These are phyloP conservation scores for Fusarium subtropicale DNA, from an alignment of 2,329 filamentous ascomycete genomes.

Conservation along the genomic window DNA sequence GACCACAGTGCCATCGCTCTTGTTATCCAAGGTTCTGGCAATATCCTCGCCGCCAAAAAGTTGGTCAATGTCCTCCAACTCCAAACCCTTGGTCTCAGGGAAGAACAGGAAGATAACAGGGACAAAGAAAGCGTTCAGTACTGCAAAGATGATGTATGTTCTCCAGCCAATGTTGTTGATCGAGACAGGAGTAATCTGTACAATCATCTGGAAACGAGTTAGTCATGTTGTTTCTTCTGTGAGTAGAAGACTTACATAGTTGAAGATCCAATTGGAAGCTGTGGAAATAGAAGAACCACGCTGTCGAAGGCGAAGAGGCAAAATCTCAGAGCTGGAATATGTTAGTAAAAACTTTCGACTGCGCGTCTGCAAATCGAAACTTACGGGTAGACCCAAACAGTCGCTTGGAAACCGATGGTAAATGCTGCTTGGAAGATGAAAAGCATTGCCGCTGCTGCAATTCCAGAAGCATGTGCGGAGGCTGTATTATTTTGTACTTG, in stretches of 20 bases:
- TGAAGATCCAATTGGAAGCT: slow-evolving; percentile 52
- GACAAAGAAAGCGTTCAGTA: slow-evolving; percentile 49
- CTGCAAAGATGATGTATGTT: slow-evolving; percentile 64
- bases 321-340: slow-evolving; percentile 47
- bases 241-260: slow-evolving; percentile 43
- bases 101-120: slow-evolving; percentile 58
- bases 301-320: slow-evolving; percentile 49
- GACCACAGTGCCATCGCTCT: slow-evolving; percentile 12
- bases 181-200: slow-evolving; percentile 40
- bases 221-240: fast-evolving
- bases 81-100: slow-evolving; percentile 60
- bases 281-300: slow-evolving; percentile 51
- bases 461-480: slow-evolving; percentile 51
- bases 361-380: background rate
- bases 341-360: background rate
- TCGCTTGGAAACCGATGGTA: slow-evolving; percentile 54
- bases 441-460: slow-evolving; percentile 56
- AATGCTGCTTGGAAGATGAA: slow-evolving; percentile 57
- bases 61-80: slow-evolving; percentile 61
- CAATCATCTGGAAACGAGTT: slow-evolving; percentile 10
- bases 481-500: slow-evolving; percentile 53
- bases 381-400: slow-evolving; percentile 52
- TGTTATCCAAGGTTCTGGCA: slow-evolving; percentile 28
- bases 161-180: slow-evolving; percentile 59
- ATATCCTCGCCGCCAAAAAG: slow-evolving; percentile 35